A percentile compares a stretch with the other conserved stretches of the same genome.
phyloP scores from a whole-genome alignment of 176 grass and related monocot genomes.

The Stipa capillata region DNA sequence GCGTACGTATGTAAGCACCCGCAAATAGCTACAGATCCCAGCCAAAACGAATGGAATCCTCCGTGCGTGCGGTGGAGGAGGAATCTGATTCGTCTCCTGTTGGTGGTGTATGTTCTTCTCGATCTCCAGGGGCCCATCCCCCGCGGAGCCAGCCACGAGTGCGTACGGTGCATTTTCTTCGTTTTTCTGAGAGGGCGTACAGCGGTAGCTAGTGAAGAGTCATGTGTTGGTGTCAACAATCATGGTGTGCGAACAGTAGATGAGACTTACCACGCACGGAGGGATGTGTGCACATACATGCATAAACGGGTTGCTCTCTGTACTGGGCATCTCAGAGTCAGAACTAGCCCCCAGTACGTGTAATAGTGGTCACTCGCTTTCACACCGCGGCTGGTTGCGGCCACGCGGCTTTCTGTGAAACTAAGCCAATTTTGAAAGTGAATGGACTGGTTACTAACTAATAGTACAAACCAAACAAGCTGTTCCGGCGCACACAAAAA shows the following conservation, averaged over 20 bases:
- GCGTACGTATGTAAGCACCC: too few relatives aligned
- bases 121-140: too few relatives aligned
- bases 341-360: too few relatives aligned
- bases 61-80: not conserved
- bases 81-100: not conserved
- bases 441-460: not conserved
- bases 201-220: too few relatives aligned
- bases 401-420: not conserved
- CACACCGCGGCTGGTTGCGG: not conserved
- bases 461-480: not conserved
- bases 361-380: not conserved
- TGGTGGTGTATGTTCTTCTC: too few relatives aligned
- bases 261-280: too few relatives aligned
- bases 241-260: not conserved
- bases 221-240: not conserved
- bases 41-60: not conserved
- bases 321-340: too few relatives aligned
- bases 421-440: not conserved
- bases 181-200: too few relatives aligned
- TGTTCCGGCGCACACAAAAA: too few relatives aligned
- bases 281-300: too few relatives aligned
- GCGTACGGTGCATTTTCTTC: not conserved
- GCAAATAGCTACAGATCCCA: not conserved
- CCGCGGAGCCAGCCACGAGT: not conserved
- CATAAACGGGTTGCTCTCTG: too few relatives aligned